A percentile compares a stretch with the other conserved stretches of the same genome.
Conservation (phyloP, 345 rosid genomes). For the Eucalyptus cloeziana region DNA sequence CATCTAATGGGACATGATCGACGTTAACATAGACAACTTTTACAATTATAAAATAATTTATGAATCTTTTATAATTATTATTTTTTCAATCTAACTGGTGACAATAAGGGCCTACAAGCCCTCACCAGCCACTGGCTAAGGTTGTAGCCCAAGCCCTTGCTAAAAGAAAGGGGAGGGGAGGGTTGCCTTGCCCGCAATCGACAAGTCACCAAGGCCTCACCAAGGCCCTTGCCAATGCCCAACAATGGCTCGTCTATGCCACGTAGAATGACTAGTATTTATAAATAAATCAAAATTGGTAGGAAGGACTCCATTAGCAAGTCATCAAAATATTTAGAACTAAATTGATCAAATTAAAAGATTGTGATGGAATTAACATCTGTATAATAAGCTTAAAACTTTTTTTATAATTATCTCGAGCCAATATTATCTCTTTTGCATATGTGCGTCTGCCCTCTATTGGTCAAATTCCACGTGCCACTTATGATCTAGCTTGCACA, state of each 20-base stretch:
- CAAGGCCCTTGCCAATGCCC: neutral
- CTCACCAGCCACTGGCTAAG: fast-evolving
- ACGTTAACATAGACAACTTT: fast-evolving
- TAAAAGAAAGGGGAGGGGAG: neutral
- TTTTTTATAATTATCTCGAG: neutral
- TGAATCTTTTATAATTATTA: neutral
- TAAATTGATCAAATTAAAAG: neutral
- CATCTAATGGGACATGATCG: fast-evolving
- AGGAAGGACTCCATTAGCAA: neutral
- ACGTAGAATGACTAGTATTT: fast-evolving
- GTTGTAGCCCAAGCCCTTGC: neutral
- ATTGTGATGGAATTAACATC: neutral
- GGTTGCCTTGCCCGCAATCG: neutral
- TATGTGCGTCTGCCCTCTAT: fast-evolving
- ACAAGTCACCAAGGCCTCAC: neutral
- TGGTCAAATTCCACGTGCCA: fast-evolving
- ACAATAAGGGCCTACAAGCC: neutral
- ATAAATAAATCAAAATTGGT: neutral
- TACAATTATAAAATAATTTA: neutral
- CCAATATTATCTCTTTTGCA: neutral
- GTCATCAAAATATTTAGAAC: neutral
- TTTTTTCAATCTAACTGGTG: neutral
- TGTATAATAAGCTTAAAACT: fast-evolving
- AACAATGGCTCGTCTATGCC: fast-evolving
- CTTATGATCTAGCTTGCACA: neutral